These are phyloP conservation scores for Paracoccidioides lutzii DNA, from an alignment of 2,329 filamentous ascomycete genomes.

Conservation along the genomic window DNA sequence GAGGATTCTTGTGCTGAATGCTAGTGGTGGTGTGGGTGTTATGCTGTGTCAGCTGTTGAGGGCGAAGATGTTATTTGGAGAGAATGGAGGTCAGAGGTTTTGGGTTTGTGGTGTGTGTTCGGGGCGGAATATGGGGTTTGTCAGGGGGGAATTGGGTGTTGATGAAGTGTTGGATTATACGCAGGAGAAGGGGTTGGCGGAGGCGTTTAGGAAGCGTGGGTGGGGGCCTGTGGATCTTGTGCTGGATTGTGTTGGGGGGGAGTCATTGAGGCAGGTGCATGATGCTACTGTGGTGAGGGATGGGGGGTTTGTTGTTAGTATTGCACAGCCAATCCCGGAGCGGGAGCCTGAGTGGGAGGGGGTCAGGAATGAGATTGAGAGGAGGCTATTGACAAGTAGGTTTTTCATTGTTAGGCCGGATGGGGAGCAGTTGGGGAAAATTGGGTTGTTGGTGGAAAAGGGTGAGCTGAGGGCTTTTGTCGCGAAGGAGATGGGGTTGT, in stretches of 20 bases:
- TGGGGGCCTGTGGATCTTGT: conserved; percentile 30
- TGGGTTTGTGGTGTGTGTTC: conserved; percentile 29
- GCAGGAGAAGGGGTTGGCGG: conserved; percentile 13
- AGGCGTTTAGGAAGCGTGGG: conserved; percentile 18
- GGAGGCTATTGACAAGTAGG: conserved; percentile 14
- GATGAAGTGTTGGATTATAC: conserved; percentile 22
- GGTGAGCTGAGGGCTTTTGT: conserved; percentile 23
- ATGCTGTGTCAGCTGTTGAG: conserved; percentile 28
- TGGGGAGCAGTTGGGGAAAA: conserved; percentile 20
- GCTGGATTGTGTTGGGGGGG: conserved; percentile 26
- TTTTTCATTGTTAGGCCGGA: conserved; percentile 29
- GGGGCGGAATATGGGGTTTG: conserved; percentile 15
- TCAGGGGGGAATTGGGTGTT: conserved; percentile 19
- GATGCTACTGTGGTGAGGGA: conserved; percentile 22
- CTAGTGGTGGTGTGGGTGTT: conserved; percentile 24
- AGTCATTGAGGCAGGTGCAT: conserved; percentile 24
- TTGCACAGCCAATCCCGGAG: conserved; percentile 17
- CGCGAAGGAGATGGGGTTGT: conserved; percentile 22
- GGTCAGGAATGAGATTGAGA: conserved; percentile 1
- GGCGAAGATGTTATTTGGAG: conserved; percentile 21
- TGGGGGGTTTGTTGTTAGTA: conserved; percentile 23
- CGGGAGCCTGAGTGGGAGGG: conserved; percentile 6
- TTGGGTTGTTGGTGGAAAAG: conserved; percentile 25
- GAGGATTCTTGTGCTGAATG: conserved; percentile 28
- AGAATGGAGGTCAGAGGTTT: conserved; percentile 4